Percentiles rank a stretch among this genome's conserved stretches.
These are phyloP conservation scores for Solanum hybrid DNA, from an alignment of 305 asterid species.

Conservation along the genomic window DNA sequence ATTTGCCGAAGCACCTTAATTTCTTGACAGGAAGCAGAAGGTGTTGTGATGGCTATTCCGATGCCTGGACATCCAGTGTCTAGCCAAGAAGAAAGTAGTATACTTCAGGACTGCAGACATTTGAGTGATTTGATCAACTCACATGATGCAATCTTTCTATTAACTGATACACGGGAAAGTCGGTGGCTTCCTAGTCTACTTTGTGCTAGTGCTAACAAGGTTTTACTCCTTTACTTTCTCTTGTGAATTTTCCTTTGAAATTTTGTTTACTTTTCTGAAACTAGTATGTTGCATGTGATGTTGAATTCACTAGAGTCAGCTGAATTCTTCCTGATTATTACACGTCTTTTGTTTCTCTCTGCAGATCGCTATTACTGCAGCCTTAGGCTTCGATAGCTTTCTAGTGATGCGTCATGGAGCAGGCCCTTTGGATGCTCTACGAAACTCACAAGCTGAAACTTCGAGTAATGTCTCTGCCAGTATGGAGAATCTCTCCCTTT, in stretches of 20 bases:
- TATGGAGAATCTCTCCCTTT: conserved; percentile 24
- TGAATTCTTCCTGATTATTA: neutral
- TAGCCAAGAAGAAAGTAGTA: conserved; percentile 53
- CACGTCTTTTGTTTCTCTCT: neutral
- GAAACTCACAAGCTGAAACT: conserved; percentile 25
- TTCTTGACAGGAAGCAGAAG: conserved; percentile 60
- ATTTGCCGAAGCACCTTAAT: neutral
- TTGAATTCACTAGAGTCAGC: neutral
- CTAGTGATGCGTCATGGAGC: conserved; percentile 97
- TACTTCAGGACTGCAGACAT: conserved; percentile 58
- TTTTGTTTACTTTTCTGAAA: neutral
- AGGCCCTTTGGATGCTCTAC: conserved; percentile 43
- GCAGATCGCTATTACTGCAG: conserved; percentile 80
- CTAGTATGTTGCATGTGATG: neutral
- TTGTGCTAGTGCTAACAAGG: conserved; percentile 81
- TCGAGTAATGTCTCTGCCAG: conserved; percentile 26
- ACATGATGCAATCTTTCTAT: conserved; percentile 74
- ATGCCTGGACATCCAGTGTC: conserved; percentile 94
- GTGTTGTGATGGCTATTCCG: conserved; percentile 80
- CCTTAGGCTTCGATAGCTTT: conserved; percentile 89
- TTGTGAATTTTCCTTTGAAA: neutral
- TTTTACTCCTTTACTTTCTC: conserved; percentile 11
- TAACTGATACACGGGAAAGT: conserved; percentile 95
- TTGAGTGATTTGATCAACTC: conserved; percentile 58
- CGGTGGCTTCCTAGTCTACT: conserved; percentile 96